phyloP scores from a whole-genome alignment of 108 stramenopile genomes.

The Stephanodiscus minutulus region DNA sequence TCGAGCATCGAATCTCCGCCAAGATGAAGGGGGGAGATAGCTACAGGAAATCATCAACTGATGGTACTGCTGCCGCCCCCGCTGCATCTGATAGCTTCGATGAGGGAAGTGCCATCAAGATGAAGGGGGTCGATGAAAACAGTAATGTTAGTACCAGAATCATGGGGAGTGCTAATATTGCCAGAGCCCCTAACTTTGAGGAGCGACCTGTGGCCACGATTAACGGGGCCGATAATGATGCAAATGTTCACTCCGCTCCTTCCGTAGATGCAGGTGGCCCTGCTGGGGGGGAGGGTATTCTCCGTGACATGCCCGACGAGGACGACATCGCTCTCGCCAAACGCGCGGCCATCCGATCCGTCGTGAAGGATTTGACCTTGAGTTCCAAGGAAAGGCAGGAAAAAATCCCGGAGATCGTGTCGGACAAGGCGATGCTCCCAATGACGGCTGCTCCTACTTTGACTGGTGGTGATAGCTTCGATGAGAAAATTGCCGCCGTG shows the following conservation, averaged over 20 bases:
- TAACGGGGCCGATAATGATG: not conserved
- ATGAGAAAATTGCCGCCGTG: too few relatives aligned
- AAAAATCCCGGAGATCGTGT: not conserved
- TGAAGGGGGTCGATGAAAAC: too few relatives aligned
- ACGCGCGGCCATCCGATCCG: not conserved
- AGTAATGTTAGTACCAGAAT: too few relatives aligned
- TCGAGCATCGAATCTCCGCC: too few relatives aligned
- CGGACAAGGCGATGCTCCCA: not conserved
- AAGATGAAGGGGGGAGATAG: not conserved
- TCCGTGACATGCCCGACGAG: conserved; percentile 1
- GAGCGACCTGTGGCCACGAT: too few relatives aligned
- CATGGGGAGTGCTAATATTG: too few relatives aligned
- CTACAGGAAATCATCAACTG: too few relatives aligned
- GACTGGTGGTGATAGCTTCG: too few relatives aligned
- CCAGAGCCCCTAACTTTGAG: too few relatives aligned
- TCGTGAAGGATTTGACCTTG: not conserved
- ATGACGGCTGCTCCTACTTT: not conserved
- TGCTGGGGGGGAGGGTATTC: not conserved
- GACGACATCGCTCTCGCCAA: not conserved
- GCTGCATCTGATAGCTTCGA: too few relatives aligned
- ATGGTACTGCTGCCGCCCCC: too few relatives aligned
- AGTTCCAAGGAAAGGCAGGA: not conserved
- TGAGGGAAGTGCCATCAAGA: too few relatives aligned
- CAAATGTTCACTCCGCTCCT: not conserved
- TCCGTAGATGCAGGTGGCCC: not conserved